Conservation (phyloP, 2,329 filamentous ascomycete species). For the Colletotrichum lupini region DNA sequence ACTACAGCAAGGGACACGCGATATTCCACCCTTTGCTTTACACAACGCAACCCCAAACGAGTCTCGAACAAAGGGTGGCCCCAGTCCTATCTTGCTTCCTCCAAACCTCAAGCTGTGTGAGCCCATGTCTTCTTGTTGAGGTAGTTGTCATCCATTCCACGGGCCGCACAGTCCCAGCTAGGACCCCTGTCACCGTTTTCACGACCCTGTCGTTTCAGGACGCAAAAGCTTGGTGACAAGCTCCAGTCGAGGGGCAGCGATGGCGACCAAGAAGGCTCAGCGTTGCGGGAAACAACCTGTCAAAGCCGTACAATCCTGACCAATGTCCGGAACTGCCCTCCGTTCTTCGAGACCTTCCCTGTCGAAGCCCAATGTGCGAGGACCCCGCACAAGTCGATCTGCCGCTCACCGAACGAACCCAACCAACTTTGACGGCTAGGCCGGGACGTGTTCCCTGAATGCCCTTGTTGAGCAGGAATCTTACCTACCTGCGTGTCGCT, state of each 20-base stretch:
- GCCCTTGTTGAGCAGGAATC: not conserved
- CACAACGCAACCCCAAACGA: not conserved
- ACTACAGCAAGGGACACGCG: not conserved
- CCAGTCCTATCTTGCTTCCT: not conserved
- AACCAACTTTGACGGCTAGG: conserved; percentile 10
- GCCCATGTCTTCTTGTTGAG: conserved; percentile 9
- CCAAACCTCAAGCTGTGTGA: not conserved
- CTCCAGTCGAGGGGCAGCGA: conserved; percentile 5
- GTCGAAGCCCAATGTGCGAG: conserved; percentile 15
- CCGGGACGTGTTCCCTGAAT: not conserved
- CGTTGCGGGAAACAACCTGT: conserved; percentile 1
- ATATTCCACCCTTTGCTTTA: not conserved
- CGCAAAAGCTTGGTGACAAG: conserved; percentile 31
- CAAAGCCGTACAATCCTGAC: conserved; percentile 6
- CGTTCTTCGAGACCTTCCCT: conserved; percentile 6
- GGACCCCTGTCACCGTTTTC: conserved; percentile 20
- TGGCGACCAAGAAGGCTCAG: not conserved
- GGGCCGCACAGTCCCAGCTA: conserved; percentile 20
- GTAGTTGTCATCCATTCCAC: conserved; percentile 14
- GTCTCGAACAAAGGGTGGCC: not conserved
- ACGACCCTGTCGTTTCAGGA: conserved; percentile 33
- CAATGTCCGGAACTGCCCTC: conserved; percentile 11
- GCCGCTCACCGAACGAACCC: conserved; percentile 19
- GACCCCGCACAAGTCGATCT: conserved; percentile 32
- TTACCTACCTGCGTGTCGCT: not conserved